Evolutionary conservation across 78 protist species (phyloP).

Genomic region (Diacronema lutheri): DNA sequence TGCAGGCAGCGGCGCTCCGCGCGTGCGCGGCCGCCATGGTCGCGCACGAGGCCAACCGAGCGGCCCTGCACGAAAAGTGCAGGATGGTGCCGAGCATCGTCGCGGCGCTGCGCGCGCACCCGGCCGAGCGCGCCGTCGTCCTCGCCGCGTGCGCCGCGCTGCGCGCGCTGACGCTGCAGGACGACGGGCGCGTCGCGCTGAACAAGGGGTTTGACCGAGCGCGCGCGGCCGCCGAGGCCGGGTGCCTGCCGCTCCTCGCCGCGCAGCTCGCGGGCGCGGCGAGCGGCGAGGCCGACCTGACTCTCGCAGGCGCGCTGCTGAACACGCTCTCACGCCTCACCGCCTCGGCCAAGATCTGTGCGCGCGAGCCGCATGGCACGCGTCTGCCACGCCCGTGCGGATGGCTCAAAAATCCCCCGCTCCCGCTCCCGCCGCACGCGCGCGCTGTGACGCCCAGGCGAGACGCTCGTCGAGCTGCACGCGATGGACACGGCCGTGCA

Average conservation of each 20-base stretch:
- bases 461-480: no score
- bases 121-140: neutral
- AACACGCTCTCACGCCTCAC: neutral
- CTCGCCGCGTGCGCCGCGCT: conserved; percentile 17
- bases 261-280: neutral
- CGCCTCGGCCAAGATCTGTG: neutral
- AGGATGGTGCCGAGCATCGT: neutral
- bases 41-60: neutral
- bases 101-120: neutral
- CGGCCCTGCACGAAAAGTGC: neutral
- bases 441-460: no score
- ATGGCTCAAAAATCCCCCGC: neutral
- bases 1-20: neutral
- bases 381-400: neutral
- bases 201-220: conserved; percentile 26
- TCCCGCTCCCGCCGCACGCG: neutral
- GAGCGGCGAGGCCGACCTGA: neutral
- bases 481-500: no score
- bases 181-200: conserved; percentile 13
- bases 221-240: neutral
- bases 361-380: neutral
- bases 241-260: conserved; percentile 22
- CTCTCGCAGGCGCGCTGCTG: neutral
- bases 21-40: neutral
- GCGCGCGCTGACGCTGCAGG: conserved; percentile 26